Conservation (phyloP, 2,329 filamentous ascomycete genomes). For the Alternaria triticimaculans region DNA sequence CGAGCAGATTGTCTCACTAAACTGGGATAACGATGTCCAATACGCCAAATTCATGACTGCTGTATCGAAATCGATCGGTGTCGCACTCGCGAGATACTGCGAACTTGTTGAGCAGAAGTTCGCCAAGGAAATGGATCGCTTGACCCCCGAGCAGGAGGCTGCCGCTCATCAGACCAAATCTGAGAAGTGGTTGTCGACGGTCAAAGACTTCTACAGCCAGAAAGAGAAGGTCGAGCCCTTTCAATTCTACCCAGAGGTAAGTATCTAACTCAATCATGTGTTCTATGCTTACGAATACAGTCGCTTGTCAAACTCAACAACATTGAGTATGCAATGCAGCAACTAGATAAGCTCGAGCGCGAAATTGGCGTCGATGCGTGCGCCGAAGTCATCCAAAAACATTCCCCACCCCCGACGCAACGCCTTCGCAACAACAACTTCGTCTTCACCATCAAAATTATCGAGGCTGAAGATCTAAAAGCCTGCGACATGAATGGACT, state of each 20-base stretch:
- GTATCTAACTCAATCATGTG: conserved; percentile 24
- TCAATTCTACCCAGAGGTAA: conserved; percentile 91
- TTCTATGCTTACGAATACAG: conserved; percentile 53
- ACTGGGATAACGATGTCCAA: conserved; percentile 93
- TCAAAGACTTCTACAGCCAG: conserved; percentile 89
- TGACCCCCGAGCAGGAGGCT: conserved; percentile 85
- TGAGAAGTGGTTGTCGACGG: conserved; percentile 90
- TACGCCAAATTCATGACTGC: conserved; percentile 98
- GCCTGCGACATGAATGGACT: conserved; percentile 95
- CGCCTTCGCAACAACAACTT: conserved; percentile 80
- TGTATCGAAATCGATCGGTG: conserved; percentile 81
- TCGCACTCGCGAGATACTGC: conserved; percentile 86
- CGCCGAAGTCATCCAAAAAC: conserved; percentile 77
- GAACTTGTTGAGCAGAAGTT: conserved; percentile 88
- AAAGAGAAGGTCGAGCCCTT: conserved; percentile 96
- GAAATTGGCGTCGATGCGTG: conserved; percentile 91
- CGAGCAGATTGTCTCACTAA: conserved; percentile 82
- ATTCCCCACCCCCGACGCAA: conserved; percentile 74
- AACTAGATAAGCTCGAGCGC: conserved; percentile 87
- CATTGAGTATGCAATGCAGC: conserved; percentile 90
- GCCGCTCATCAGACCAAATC: conserved; percentile 80
- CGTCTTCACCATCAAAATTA: conserved; percentile 98
- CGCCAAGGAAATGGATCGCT: conserved; percentile 87
- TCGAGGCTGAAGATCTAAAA: conserved; percentile 96
- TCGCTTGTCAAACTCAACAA: conserved; percentile 98